Percentiles rank a stretch among this genome's conserved stretches.
Evolutionary conservation across 116 monocot species (phyloP).

Genomic region (Phalaenopsis hybrid): DNA sequence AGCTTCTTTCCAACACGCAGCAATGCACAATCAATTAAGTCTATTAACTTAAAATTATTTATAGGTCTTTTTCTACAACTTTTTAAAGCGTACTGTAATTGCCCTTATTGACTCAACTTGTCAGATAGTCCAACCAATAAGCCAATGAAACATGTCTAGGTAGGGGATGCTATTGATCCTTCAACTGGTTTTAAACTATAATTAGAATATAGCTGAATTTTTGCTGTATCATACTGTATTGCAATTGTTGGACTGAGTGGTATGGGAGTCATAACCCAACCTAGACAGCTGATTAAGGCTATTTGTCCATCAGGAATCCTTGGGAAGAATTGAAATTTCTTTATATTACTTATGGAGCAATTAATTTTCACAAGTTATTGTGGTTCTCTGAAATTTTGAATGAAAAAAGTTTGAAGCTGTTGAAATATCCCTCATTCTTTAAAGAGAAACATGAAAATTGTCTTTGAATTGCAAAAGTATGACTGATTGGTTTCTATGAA

Average conservation of each 20-base stretch:
- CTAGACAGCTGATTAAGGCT: background rate
- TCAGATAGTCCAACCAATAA: too few species aligned
- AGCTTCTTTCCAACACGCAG: too few species aligned
- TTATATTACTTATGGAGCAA: background rate
- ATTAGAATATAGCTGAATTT: too few species aligned
- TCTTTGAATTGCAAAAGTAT: background rate
- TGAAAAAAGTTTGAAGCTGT: background rate
- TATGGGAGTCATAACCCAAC: background rate
- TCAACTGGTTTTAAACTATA: too few species aligned
- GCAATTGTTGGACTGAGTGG: background rate
- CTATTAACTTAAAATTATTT: background rate
- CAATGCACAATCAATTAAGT: background rate
- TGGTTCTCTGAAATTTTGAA: background rate
- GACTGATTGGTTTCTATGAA: conserved; percentile 4
- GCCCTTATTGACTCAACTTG: background rate
- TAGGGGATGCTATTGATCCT: too few species aligned
- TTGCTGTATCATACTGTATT: too few species aligned
- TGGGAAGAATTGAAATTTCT: background rate
- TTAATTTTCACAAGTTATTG: background rate
- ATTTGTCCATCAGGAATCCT: background rate
- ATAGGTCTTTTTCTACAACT: background rate
- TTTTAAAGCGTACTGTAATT: background rate
- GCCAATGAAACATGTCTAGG: too few species aligned
- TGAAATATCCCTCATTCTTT: background rate
- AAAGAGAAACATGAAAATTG: background rate